These are phyloP conservation scores for Hansfordia pulvinata DNA, from an alignment of 2,329 filamentous ascomycete species.

Conservation along the genomic window DNA sequence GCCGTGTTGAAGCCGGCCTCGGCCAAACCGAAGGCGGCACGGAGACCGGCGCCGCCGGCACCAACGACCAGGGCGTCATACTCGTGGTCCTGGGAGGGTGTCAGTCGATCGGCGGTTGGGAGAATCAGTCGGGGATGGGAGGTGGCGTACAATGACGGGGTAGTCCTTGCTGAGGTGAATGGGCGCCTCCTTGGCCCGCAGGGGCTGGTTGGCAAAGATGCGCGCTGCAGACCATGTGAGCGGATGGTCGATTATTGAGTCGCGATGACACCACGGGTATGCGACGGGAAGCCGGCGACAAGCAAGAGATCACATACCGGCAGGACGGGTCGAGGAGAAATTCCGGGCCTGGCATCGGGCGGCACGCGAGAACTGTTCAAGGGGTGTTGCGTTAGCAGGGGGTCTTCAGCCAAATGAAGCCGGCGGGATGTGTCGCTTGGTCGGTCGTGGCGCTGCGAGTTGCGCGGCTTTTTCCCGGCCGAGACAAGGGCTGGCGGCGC, in stretches of 20 bases:
- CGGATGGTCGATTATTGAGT: conserved; percentile 6
- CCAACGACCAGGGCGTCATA: conserved; percentile 95
- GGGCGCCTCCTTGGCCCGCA: conserved; percentile 87
- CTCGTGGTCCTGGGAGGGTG: conserved; percentile 64
- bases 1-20: conserved; percentile 85
- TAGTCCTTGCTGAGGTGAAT: conserved; percentile 82
- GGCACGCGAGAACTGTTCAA: conserved; percentile 45
- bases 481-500: no score
- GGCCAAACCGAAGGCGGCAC: conserved; percentile 73
- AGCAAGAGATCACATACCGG: conserved; percentile 39
- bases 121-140: conserved; percentile 1
- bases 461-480: no score
- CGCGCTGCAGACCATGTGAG: conserved; percentile 39
- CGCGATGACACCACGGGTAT: no score
- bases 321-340: conserved; percentile 79
- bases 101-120: conserved; percentile 9
- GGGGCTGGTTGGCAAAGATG: conserved; percentile 72
- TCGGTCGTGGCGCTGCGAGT: no score
- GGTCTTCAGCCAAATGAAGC: no score
- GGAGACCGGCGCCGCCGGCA: conserved; percentile 68
- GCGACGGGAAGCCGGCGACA: background rate
- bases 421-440: conserved; percentile 5
- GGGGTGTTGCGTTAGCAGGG: no score
- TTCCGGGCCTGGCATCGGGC: conserved; percentile 54
- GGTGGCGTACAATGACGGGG: conserved; percentile 67